Evolutionary conservation across 139 green algal genomes (phyloP), one percentile per base, ranked within the genome.

Genomic region (Picochlorum sp.): DNA sequence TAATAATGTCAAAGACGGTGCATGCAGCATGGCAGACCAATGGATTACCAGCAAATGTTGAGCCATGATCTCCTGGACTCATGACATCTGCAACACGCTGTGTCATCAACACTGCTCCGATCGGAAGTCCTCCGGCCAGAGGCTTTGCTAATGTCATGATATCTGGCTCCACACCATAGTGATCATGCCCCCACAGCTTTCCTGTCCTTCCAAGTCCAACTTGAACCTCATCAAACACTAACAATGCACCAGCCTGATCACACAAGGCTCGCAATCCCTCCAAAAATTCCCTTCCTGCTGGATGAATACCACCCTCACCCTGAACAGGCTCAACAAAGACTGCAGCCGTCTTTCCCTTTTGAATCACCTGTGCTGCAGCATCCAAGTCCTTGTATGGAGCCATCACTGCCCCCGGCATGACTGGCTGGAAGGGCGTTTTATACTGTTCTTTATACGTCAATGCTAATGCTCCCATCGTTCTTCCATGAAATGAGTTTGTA

Each of bases 321-420:
- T 97, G 93, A 15, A 98, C 79, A 3, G 94, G 94, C 80, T 99
- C 94, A 66, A 99, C 91, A 78, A 99, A 95, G 55, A 98, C 92
- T 0, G 82, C 91, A 2, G 77, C 81, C 0, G 90, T 97, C 60
- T 87, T 83, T 26, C 90, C 92, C 77, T 77, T 74, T 56, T 77
- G 49, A 31, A 85, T 77, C 7, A 67, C 67, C 2, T 50, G 16
- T 0, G 55, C 41, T 3, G 84, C 86, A 6, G 79, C 83, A 8
- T 91, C 86, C 23, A 96, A 76, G 71, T 95, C 76, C 52, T 85
- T 80, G 58, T 80, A 84, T 2, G 55, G 64, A 30, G 69, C 65
- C 65, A 75, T 70, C 24, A 61, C 34, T 45, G 65, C 75, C 21
- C 88, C 88, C 0, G 89, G 85, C 83, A 97, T 91, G 47, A 96